phyloP scores from a whole-genome alignment of 805 yeast genomes.

The Myxozyma kluyveri region DNA sequence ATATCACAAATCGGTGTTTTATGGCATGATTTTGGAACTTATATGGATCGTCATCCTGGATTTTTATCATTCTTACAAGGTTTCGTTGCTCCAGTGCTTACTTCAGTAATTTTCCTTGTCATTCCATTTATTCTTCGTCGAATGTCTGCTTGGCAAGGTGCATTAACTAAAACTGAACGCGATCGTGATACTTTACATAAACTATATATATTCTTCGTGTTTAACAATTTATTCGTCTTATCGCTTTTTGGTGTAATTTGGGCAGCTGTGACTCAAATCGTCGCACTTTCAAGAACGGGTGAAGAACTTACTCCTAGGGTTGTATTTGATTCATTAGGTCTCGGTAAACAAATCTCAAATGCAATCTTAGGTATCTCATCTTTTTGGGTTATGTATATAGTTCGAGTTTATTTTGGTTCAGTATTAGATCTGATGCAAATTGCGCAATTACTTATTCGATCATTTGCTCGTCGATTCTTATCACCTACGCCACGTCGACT shows the following conservation, averaged over 20 bases:
- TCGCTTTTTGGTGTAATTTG: slow-evolving; percentile 42
- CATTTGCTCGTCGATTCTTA: slow-evolving; percentile 31
- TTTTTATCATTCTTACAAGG: slow-evolving; percentile 42
- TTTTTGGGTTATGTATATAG: slow-evolving; percentile 44
- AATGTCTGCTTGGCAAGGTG: slow-evolving; percentile 41
- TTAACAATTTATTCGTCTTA: slow-evolving; percentile 41
- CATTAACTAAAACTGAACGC: slow-evolving; percentile 39
- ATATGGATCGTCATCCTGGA: slow-evolving; percentile 32
- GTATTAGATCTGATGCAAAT: slow-evolving; percentile 38
- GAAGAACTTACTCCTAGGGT: slow-evolving; percentile 30
- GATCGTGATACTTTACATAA: slow-evolving; percentile 41
- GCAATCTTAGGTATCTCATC: slow-evolving; percentile 42
- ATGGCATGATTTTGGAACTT: slow-evolving; percentile 39
- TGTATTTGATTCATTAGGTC: slow-evolving; percentile 34
- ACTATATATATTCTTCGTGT: slow-evolving; percentile 41
- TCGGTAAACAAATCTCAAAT: slow-evolving; percentile 38
- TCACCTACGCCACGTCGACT: slow-evolving; percentile 38
- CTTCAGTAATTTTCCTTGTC: slow-evolving; percentile 38
- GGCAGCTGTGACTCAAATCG: slow-evolving; percentile 38
- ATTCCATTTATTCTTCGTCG: slow-evolving; percentile 40
- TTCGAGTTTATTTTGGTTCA: slow-evolving; percentile 37
- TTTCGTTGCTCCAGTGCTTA: slow-evolving; percentile 40
- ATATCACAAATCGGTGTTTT: slow-evolving; percentile 39
- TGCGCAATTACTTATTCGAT: slow-evolving; percentile 31
- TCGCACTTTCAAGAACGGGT: slow-evolving; percentile 25